Conservation (phyloP, 306 rosid genomes). For the Inga oerstediana region DNA sequence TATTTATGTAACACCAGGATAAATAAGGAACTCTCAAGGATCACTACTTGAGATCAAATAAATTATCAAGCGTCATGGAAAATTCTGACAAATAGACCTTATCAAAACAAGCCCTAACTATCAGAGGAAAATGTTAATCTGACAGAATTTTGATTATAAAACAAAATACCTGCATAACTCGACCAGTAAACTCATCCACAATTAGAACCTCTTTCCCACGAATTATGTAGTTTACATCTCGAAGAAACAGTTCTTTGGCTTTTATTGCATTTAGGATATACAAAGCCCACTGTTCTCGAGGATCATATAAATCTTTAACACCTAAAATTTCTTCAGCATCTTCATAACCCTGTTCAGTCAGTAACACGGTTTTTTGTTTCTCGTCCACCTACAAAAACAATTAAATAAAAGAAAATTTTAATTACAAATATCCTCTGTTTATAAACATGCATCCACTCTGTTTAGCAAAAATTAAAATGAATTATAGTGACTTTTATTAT, state of each 20-base stretch:
- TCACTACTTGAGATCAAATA: background rate
- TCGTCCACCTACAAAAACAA: slow-evolving; percentile 82
- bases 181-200: slow-evolving; percentile 97
- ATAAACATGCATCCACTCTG: slow-evolving; percentile 18
- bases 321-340: slow-evolving; percentile 92
- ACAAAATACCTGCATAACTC: slow-evolving; percentile 90
- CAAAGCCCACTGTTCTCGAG: slow-evolving; percentile 98
- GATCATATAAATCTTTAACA: slow-evolving; percentile 94
- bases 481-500: background rate
- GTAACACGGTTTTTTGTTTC: slow-evolving; percentile 84
- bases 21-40: background rate
- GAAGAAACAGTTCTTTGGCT: slow-evolving; percentile 93
- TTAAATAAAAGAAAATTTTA: slow-evolving; percentile 12
- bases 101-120: background rate
- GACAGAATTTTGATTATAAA: background rate
- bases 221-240: slow-evolving; percentile 87
- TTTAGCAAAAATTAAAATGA: slow-evolving; percentile 18
- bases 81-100: background rate
- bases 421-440: slow-evolving; percentile 9
- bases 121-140: background rate
- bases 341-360: slow-evolving; percentile 95
- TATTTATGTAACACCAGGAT: background rate
- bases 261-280: slow-evolving; percentile 90
- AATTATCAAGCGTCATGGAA: background rate
- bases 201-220: slow-evolving; percentile 94